A percentile compares a stretch with the other conserved stretches of the same genome.
Conservation (phyloP, 306 rosid species). For the Neltuma alba region DNA sequence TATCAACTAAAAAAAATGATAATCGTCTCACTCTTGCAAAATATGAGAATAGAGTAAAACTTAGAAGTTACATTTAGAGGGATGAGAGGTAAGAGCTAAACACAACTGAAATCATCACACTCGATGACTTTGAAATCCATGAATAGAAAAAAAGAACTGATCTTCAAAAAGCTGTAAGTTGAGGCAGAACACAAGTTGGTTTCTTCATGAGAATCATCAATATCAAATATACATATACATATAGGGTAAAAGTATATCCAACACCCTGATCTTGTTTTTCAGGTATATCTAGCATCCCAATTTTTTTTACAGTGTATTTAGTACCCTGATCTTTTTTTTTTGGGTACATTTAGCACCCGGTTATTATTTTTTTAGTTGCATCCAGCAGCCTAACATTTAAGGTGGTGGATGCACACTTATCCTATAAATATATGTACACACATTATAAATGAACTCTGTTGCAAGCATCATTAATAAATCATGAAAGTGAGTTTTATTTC, state of each 20-base stretch:
- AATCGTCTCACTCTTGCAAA: slow-evolving; percentile 17
- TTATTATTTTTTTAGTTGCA: no score
- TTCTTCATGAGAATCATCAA: background rate
- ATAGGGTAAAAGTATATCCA: no score
- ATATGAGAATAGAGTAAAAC: slow-evolving; percentile 27
- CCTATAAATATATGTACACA: no score
- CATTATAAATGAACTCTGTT: background rate
- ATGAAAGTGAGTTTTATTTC: background rate
- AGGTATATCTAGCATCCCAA: no score
- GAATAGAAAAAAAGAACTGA: slow-evolving; percentile 31
- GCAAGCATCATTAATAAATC: background rate
- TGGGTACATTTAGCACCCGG: no score
- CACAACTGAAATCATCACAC: background rate
- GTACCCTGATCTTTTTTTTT: no score
- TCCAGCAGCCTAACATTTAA: no score
- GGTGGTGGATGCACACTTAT: no score
- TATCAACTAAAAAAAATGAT: background rate
- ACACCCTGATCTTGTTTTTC: no score
- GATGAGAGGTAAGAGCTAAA: background rate
- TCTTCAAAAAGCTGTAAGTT: slow-evolving; percentile 40
- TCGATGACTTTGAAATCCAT: slow-evolving; percentile 22
- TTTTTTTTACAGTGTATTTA: no score
- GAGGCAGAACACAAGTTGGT: slow-evolving; percentile 39
- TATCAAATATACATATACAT: background rate
- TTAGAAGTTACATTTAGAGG: background rate